Percentiles rank a stretch among this genome's conserved stretches.
Evolutionary conservation across 768 basidiomycete genomes (phyloP).

Genomic region (Boletus rufocinnamomeus): DNA sequence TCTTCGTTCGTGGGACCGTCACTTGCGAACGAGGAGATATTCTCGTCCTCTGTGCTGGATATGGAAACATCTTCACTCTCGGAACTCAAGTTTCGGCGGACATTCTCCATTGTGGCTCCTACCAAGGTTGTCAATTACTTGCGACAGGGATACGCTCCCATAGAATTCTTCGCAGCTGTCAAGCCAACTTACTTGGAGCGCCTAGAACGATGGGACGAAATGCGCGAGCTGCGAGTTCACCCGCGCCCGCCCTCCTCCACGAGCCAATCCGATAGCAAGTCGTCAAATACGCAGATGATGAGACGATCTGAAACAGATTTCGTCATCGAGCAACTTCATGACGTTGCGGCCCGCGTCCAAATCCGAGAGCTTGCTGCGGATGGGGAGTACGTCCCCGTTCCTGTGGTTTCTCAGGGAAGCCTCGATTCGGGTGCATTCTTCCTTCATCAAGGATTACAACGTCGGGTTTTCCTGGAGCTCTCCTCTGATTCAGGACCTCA

Average conservation of each 20-base stretch:
- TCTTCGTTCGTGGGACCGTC: constrained; percentile 82
- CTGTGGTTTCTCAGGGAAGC: constrained; percentile 71
- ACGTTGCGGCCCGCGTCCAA: constrained; percentile 86
- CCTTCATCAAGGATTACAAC: constrained; percentile 91
- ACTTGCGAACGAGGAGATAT: constrained; percentile 75
- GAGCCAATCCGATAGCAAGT: constrained; percentile 38
- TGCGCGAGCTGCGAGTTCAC: constrained; percentile 71
- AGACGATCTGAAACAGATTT: constrained; percentile 93
- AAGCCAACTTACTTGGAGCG: constrained; percentile 84
- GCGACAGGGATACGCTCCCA: constrained; percentile 73
- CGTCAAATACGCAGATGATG: constrained; percentile 65
- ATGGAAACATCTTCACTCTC: constrained; percentile 70
- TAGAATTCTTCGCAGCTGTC: constrained; percentile 88
- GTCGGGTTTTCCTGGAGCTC: constrained; percentile 73
- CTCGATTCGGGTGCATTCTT: constrained; percentile 86
- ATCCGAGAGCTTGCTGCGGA: constrained; percentile 84
- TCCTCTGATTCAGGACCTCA: constrained; percentile 88
- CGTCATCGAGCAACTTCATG: constrained; percentile 82
- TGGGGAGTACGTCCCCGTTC: constrained; percentile 82
- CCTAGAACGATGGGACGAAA: constrained; percentile 91
- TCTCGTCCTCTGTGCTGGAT: constrained; percentile 73
- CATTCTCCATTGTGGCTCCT: constrained; percentile 76
- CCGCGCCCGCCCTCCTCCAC: constrained; percentile 37
- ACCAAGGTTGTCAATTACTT: constrained; percentile 73
- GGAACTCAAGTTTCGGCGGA: constrained; percentile 81